Evolutionary conservation across 495 filamentous ascomycete genomes (phyloP).

Genomic region (Aspergillus heteromorphus): DNA sequence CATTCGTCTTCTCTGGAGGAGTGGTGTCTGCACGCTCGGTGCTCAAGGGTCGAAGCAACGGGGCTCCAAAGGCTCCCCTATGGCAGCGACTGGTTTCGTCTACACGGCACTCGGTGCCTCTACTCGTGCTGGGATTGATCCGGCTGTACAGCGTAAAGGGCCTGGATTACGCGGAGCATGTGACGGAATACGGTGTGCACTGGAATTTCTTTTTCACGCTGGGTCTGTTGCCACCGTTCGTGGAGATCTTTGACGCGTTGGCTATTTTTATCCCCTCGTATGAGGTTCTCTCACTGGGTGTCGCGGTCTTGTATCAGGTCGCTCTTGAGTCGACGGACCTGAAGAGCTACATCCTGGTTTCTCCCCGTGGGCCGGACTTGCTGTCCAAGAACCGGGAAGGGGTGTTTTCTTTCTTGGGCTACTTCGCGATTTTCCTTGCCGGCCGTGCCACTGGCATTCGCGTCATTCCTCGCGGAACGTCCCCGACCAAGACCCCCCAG

Average conservation of each 20-base stretch:
- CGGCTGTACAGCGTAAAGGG: constrained; percentile 87
- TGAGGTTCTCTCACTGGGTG: constrained; percentile 60
- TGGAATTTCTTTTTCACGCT: constrained; percentile 99
- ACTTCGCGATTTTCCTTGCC: constrained; percentile 89
- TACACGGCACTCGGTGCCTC: constrained; percentile 72
- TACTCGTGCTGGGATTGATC: constrained; percentile 75
- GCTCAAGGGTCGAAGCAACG: constrained; percentile 59
- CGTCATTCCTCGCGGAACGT: constrained; percentile 59
- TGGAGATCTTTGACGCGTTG: constrained; percentile 73
- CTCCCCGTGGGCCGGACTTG: constrained; percentile 63
- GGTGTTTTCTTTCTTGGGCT: constrained; percentile 86
- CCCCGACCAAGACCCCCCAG: constrained; percentile 29
- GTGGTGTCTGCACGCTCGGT: constrained; percentile 83
- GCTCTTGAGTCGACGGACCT: constrained; percentile 70
- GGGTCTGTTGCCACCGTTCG: constrained; percentile 80
- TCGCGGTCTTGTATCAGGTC: constrained; percentile 64
- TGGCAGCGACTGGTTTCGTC: constrained; percentile 53
- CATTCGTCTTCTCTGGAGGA: constrained; percentile 95
- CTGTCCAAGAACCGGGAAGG: constrained; percentile 90
- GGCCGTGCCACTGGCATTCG: constrained; percentile 78
- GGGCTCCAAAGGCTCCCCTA: constrained; percentile 37
- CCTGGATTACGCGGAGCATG: constrained; percentile 93
- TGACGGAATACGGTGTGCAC: constrained; percentile 96
- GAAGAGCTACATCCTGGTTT: constrained; percentile 79
- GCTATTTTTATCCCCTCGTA: constrained; percentile 61